Evolutionary conservation across 1,284 basidiomycete genomes (phyloP).

Genomic region (Xerocomus tenax): DNA sequence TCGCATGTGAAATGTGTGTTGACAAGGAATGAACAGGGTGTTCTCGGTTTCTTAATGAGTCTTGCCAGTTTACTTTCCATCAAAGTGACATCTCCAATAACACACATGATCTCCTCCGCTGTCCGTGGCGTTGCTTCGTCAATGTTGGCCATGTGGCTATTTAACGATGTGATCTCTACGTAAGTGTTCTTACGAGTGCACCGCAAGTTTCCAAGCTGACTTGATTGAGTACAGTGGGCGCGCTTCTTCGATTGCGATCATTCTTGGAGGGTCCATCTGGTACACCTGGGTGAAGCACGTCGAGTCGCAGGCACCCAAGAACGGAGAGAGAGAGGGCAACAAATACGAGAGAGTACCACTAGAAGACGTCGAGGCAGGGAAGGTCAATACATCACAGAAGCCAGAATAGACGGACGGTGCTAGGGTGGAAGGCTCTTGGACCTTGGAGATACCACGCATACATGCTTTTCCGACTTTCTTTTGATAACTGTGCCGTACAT

Average conservation of each 20-base stretch:
- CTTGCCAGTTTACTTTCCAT: conserved; percentile 83
- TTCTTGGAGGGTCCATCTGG: conserved; percentile 70
- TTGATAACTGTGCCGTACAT: conserved; percentile 4
- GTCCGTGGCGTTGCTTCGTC: conserved; percentile 77
- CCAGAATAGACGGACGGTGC: conserved; percentile 22
- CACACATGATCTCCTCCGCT: conserved; percentile 85
- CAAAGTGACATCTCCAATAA: conserved; percentile 86
- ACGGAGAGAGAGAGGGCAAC: conserved; percentile 16
- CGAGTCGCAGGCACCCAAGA: conserved; percentile 43
- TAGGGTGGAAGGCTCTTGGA: conserved; percentile 1
- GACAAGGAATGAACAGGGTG: conserved; percentile 44
- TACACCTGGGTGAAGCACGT: conserved; percentile 81
- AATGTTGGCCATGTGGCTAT: conserved; percentile 65
- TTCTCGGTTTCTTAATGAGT: conserved; percentile 81
- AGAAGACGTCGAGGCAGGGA: conserved; percentile 44
- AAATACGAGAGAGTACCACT: conserved; percentile 44
- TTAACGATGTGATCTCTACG: conserved; percentile 67
- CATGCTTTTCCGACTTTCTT: background rate
- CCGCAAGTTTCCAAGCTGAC: conserved; percentile 7
- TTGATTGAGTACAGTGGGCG: conserved; percentile 50
- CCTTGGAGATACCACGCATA: conserved; percentile 15
- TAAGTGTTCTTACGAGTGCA: conserved; percentile 33
- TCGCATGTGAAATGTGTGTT: background rate
- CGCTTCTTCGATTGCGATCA: conserved; percentile 67
- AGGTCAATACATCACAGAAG: conserved; percentile 24